phyloP scores from a whole-genome alignment of 257 asterid species.

The Linderniella brevidens region DNA sequence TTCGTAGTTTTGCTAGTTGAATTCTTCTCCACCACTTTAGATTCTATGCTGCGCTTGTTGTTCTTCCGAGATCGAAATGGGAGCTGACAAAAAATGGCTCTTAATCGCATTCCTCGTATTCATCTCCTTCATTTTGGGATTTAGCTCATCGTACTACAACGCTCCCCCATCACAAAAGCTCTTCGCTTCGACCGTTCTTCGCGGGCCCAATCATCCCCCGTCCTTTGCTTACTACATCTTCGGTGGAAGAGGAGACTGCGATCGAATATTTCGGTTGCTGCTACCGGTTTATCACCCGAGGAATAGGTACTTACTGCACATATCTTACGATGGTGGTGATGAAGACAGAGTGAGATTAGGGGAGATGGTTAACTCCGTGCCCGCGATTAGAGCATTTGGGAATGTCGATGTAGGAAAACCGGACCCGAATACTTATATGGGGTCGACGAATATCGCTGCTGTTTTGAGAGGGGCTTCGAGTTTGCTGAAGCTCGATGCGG shows the following conservation, averaged over 20 bases:
- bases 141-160: constrained; percentile 61
- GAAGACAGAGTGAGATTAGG: constrained; percentile 62
- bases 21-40: no score
- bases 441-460: constrained; percentile 74
- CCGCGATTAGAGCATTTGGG: constrained; percentile 64
- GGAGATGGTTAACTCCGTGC: constrained; percentile 50
- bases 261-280: constrained; percentile 62
- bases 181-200: constrained; percentile 39
- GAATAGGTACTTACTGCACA: constrained; percentile 83
- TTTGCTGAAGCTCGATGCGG: constrained; percentile 63
- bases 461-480: constrained; percentile 66
- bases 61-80: constrained; percentile 22
- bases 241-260: constrained; percentile 65
- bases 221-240: constrained; percentile 78
- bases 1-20: no score
- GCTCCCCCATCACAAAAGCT: constrained; percentile 43
- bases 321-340: constrained; percentile 55
- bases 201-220: constrained; percentile 70
- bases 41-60: no score
- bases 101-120: constrained; percentile 70
- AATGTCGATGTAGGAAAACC: constrained; percentile 98
- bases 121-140: constrained; percentile 63
- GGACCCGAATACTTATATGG: constrained; percentile 90
- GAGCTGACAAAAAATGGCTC: constrained; percentile 91
- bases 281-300: constrained; percentile 93